Conservation (phyloP, 2,329 filamentous ascomycete genomes). For the Aspergillus spinulosporus region DNA sequence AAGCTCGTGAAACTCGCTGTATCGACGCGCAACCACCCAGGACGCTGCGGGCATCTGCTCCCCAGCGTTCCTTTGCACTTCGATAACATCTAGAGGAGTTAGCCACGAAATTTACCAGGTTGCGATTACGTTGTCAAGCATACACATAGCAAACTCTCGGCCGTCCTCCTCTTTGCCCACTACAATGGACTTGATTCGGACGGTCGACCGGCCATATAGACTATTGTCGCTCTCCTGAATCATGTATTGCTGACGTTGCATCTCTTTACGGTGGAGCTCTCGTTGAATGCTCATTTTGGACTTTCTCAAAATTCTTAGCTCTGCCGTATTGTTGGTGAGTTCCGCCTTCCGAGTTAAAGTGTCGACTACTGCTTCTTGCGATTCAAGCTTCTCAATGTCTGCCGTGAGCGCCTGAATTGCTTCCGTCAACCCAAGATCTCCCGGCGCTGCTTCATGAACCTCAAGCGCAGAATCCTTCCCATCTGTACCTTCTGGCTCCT, state of each 20-base stretch:
- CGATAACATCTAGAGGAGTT: conserved; percentile 67
- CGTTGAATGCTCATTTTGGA: conserved; percentile 90
- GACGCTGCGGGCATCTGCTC: conserved; percentile 96
- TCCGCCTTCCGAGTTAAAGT: conserved; percentile 92
- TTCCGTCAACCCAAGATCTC: conserved; percentile 88
- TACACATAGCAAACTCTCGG: conserved; percentile 84
- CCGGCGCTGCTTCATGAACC: conserved; percentile 90
- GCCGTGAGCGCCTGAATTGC: conserved; percentile 84
- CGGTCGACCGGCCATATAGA: conserved; percentile 84
- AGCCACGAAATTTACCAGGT: not conserved
- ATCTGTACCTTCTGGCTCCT: conserved; percentile 63
- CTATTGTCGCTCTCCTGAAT: conserved; percentile 98
- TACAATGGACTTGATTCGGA: conserved; percentile 89
- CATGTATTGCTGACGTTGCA: conserved; percentile 95
- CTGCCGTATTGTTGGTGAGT: conserved; percentile 92
- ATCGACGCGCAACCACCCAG: conserved; percentile 88
- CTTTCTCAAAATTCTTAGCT: conserved; percentile 87
- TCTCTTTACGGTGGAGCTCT: conserved; percentile 89
- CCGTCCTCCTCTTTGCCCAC: conserved; percentile 90
- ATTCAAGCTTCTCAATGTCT: conserved; percentile 83
- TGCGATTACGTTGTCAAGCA: conserved; percentile 23
- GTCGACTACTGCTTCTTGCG: conserved; percentile 88
- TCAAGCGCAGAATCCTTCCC: conserved; percentile 70
- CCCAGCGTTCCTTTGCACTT: conserved; percentile 84
- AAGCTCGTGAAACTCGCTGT: conserved; percentile 95